Conservation (phyloP, 2,329 filamentous ascomycete species). For the Elsinoe fawcettii region DNA sequence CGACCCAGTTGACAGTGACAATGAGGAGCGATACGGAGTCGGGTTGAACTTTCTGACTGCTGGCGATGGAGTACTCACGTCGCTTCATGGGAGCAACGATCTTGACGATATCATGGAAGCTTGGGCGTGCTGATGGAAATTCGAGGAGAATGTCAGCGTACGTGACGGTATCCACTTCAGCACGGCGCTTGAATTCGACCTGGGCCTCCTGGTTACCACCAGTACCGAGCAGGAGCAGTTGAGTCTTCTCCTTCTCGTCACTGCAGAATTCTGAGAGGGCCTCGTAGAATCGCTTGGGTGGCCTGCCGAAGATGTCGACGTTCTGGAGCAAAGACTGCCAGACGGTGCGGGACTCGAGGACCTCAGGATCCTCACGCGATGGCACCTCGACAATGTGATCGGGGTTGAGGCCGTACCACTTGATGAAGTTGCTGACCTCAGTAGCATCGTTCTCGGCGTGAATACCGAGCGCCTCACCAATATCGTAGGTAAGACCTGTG, state of each 20-base stretch:
- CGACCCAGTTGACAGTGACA: slow-evolving; percentile 93
- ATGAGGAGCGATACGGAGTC: slow-evolving; percentile 90
- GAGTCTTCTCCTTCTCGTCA: slow-evolving; percentile 73
- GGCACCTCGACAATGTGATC: slow-evolving; percentile 86
- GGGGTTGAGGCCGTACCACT: slow-evolving; percentile 76
- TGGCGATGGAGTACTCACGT: slow-evolving; percentile 97
- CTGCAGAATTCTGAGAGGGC: slow-evolving; percentile 75
- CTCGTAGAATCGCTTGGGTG: slow-evolving; percentile 97
- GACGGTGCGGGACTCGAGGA: slow-evolving; percentile 81
- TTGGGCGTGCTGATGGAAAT: slow-evolving; percentile 80
- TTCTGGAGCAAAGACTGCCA: slow-evolving; percentile 89
- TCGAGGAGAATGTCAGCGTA: slow-evolving; percentile 86
- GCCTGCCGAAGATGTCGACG: slow-evolving; percentile 91
- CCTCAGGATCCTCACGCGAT: slow-evolving; percentile 64
- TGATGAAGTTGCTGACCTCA: slow-evolving; percentile 77
- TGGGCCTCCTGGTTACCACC: slow-evolving; percentile 59
- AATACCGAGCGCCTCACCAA: slow-evolving; percentile 92
- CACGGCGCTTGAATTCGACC: slow-evolving; percentile 82
- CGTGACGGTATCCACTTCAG: slow-evolving; percentile 84
- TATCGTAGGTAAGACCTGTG: slow-evolving; percentile 90
- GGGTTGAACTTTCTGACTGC: slow-evolving; percentile 88
- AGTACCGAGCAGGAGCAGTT: slow-evolving; percentile 67
- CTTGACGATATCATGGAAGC: slow-evolving; percentile 78
- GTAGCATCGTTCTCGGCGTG: slow-evolving; percentile 85
- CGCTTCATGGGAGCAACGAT: slow-evolving; percentile 91